Evolutionary conservation across 2,329 filamentous ascomycete genomes (phyloP), one percentile per base, ranked within the genome.

Genomic region (Lachnum nothofagi): DNA sequence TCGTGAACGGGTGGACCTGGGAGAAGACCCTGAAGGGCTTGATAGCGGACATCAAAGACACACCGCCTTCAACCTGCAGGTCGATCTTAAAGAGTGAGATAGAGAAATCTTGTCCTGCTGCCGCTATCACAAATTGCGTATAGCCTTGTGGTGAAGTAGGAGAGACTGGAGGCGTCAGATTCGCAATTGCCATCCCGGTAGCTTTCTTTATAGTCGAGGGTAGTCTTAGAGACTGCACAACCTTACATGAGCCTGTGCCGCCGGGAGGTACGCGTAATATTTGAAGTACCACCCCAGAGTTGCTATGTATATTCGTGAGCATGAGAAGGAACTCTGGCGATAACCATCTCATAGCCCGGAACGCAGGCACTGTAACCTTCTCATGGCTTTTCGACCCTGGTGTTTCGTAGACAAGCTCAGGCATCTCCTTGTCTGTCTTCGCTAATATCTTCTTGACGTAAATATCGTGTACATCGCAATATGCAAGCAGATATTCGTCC

Each of bases 31-130:
- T 65, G 51, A 83, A 71, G 1, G 75, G 72, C 51, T 75, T 68
- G 33, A 83, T 70, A 51, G 78, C 70, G 47, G 70, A 62, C 37
- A 83, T 67, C 29, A 83, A 65, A 34, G 76, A 72, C 40, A 80
- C 65, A 7, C 66, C 65, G 19, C 65, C 65, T 25, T 72, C 66
- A 16, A 68, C 64, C 50, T 72, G 72, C 63, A 88, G 86, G 56
- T 94, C 86, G 49, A 95, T 71, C 0, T 88, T 91, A 67, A 84
- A 86, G 23, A 95, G 71, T 4, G 80, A 80, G 56, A 95, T 83
- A 9, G 88, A 89, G 52, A 83, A 82, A 65, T 94, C 87, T 59
- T 86, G 85, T 7, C 85, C 85, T 2, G 87, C 86, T 12, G 94
- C 81, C 5, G 90, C 91, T 56, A 95, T 76, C 40, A 86, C 79